phyloP scores from a whole-genome alignment of 371 early-diverging fungal species.

The Zopfochytrium polystomum region DNA sequence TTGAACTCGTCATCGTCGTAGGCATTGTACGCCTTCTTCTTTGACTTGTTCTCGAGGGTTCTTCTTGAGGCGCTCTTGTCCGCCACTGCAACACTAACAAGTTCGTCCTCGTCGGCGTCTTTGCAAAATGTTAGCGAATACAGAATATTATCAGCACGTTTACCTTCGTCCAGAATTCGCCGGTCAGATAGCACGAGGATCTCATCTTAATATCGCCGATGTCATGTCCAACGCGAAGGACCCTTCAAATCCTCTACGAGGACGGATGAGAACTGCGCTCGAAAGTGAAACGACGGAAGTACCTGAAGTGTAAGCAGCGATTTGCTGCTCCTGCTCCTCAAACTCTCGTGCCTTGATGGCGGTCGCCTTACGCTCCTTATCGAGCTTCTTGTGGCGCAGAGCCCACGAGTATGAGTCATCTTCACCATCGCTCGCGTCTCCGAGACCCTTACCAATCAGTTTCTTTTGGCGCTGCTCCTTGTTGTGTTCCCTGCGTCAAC shows the following conservation, averaged over 20 bases:
- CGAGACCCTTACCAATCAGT: conserved; percentile 68
- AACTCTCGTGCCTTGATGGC: conserved; percentile 39
- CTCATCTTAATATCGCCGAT: conserved; percentile 72
- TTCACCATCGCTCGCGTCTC: conserved; percentile 63
- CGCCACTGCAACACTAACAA: conserved; percentile 65
- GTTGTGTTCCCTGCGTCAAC: conserved; percentile 63
- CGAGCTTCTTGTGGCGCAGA: conserved; percentile 40
- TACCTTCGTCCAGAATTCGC: conserved; percentile 64
- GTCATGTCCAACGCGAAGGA: conserved; percentile 71
- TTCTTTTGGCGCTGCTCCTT: conserved; percentile 55
- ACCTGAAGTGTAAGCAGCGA: conserved; percentile 9
- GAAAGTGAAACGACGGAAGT: conserved; percentile 1
- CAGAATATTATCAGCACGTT: conserved; percentile 10
- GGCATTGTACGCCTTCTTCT: conserved; percentile 66
- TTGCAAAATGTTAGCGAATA: conserved; percentile 13
- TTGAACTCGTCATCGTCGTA: conserved; percentile 78
- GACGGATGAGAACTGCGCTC: conserved; percentile 16
- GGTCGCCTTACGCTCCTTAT: conserved; percentile 55
- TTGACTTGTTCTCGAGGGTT: conserved; percentile 74
- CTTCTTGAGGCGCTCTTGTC: conserved; percentile 65
- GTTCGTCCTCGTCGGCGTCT: conserved; percentile 66
- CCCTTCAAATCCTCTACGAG: conserved; percentile 63
- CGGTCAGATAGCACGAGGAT: conserved; percentile 86
- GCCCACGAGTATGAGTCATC: conserved; percentile 64
- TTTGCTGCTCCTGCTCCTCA: conserved; percentile 48